These are phyloP conservation scores for Aspergillus clavatus DNA, from an alignment of 2,329 filamentous ascomycete species.

Conservation along the genomic window DNA sequence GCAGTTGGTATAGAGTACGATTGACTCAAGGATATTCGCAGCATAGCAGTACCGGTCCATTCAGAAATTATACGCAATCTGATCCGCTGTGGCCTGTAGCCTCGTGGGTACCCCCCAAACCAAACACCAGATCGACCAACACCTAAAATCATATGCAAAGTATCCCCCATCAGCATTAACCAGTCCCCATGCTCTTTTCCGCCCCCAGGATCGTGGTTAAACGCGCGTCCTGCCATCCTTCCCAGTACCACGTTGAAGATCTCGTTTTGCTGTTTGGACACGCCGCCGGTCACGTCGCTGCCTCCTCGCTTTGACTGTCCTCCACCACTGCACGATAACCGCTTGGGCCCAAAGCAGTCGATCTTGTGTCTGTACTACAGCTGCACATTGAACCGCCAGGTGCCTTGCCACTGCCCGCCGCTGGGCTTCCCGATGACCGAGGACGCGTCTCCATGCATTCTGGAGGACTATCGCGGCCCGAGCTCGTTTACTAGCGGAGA, in stretches of 20 bases:
- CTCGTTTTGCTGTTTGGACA: background rate
- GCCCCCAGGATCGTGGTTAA: no score
- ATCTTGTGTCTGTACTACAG: constrained; percentile 43
- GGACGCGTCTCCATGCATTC: constrained; percentile 43
- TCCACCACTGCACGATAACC: constrained; percentile 35
- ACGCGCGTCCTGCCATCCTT: background rate
- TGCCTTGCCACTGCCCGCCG: constrained; percentile 20
- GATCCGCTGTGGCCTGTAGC: no score
- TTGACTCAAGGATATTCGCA: background rate
- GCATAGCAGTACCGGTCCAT: background rate
- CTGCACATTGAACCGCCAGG: constrained; percentile 39
- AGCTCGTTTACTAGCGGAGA: constrained; percentile 47
- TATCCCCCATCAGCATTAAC: no score
- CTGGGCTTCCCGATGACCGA: constrained; percentile 14
- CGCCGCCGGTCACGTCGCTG: constrained; percentile 4
- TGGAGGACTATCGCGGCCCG: constrained; percentile 53
- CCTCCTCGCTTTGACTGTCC: constrained; percentile 16
- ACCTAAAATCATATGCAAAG: background rate
- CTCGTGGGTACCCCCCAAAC: no score
- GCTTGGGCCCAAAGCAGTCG: constrained; percentile 37
- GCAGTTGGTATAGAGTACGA: background rate
- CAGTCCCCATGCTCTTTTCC: no score
- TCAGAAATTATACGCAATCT: no score
- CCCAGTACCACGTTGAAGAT: background rate
- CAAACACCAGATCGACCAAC: background rate